These are phyloP conservation scores for Coelastrella sp. DNA, from an alignment of 139 green algal species.

Conservation along the genomic window DNA sequence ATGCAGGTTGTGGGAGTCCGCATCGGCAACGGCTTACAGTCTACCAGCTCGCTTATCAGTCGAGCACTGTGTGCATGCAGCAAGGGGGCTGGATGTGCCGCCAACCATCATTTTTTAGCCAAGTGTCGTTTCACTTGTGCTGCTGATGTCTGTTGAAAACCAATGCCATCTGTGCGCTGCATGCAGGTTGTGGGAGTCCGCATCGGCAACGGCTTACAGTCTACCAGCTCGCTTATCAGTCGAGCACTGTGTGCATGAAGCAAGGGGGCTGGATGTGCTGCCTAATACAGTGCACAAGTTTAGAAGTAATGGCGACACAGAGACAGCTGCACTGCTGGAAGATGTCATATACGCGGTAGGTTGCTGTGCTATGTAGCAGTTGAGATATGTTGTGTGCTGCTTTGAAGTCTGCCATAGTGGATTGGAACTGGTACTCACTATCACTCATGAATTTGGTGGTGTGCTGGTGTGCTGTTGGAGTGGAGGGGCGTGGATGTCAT, in stretches of 20 bases:
- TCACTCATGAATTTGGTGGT: no score
- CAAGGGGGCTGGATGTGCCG: conserved; percentile 91
- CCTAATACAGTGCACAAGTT: conserved; percentile 91
- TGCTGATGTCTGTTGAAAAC: no score
- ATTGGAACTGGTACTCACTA: no score
- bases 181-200: conserved; percentile 86
- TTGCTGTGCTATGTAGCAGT: neutral
- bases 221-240: conserved; percentile 88
- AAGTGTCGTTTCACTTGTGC: no score
- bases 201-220: conserved; percentile 71
- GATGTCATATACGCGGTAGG: conserved; percentile 80
- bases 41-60: conserved; percentile 88
- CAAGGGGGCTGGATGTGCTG: conserved; percentile 90
- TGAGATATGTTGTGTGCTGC: no score
- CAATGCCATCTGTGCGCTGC: no score
- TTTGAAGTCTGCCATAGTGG: no score
- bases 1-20: conserved; percentile 86
- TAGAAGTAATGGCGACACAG: conserved; percentile 69
- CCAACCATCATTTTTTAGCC: no score
- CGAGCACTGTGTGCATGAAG: conserved; percentile 95
- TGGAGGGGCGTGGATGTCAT: no score
- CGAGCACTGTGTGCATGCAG: conserved; percentile 95
- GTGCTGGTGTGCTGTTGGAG: no score
- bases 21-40: conserved; percentile 71
- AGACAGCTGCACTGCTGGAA: conserved; percentile 80